These are phyloP conservation scores for Xylaria sp. DNA, from an alignment of 2,329 filamentous ascomycete species.

Conservation along the genomic window DNA sequence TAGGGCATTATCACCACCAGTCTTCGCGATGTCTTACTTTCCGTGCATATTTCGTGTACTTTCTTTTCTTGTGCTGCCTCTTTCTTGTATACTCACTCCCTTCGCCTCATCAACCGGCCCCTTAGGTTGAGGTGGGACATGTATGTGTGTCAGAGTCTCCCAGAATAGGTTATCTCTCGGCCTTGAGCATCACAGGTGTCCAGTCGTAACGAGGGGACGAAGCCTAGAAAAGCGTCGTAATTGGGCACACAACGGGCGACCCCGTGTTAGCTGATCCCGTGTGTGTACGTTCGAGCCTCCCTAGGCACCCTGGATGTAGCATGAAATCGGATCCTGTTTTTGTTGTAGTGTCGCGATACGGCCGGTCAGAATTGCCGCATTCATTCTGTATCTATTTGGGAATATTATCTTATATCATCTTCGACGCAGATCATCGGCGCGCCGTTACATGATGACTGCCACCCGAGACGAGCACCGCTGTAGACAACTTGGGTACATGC, in stretches of 20 bases:
- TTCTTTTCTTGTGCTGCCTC: background rate
- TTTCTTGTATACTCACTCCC: conserved; percentile 12
- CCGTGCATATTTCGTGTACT: background rate
- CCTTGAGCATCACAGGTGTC: background rate
- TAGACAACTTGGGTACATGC: too few relatives aligned
- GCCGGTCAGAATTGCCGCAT: too few relatives aligned
- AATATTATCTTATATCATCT: background rate
- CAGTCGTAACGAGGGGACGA: background rate
- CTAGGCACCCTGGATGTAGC: too few relatives aligned
- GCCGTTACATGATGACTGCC: background rate
- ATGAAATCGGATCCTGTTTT: too few relatives aligned
- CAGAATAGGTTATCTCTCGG: background rate
- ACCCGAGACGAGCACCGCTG: too few relatives aligned
- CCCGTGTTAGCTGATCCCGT: background rate
- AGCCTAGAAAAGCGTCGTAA: background rate
- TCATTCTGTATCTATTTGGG: too few relatives aligned
- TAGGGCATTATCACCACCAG: too few relatives aligned
- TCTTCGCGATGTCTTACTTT: too few relatives aligned
- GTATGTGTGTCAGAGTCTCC: conserved; percentile 2
- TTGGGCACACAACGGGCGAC: background rate
- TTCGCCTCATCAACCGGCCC: background rate
- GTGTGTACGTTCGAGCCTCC: too few relatives aligned
- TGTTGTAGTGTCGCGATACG: too few relatives aligned
- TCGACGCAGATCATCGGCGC: background rate
- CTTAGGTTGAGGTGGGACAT: conserved; percentile 11